These are phyloP conservation scores for Elsinoe fawcettii DNA, from an alignment of 2,329 filamentous ascomycete genomes.

Conservation along the genomic window DNA sequence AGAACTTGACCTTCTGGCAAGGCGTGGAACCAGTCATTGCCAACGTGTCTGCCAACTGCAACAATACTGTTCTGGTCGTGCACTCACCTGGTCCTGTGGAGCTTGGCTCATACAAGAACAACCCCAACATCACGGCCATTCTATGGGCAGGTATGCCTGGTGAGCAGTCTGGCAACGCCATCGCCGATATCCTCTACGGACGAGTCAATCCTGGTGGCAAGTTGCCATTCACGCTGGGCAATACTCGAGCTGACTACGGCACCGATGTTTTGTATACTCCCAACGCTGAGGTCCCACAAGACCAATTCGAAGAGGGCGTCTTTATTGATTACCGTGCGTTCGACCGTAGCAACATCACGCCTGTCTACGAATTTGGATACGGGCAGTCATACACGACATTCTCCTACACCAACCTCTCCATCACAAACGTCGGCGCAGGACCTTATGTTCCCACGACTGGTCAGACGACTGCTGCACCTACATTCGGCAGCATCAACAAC, in stretches of 20 bases:
- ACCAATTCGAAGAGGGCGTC: conserved; percentile 66
- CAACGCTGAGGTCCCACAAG: conserved; percentile 64
- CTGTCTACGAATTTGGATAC: conserved; percentile 73
- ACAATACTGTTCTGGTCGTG: conserved; percentile 82
- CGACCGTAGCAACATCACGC: conserved; percentile 45
- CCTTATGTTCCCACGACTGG: conserved; percentile 56
- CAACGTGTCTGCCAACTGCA: conserved; percentile 64
- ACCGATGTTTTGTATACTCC: conserved; percentile 55
- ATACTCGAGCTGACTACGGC: conserved; percentile 57
- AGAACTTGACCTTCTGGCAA: conserved; percentile 41
- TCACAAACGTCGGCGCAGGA: conserved; percentile 41
- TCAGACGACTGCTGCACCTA: conserved; percentile 55
- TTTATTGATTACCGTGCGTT: conserved; percentile 79
- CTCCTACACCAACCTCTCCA: conserved; percentile 58
- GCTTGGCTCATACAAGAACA: conserved; percentile 62
- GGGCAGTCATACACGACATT: conserved; percentile 78
- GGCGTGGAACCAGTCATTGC: conserved; percentile 51
- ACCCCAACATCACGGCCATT: conserved; percentile 70
- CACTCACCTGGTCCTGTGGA: conserved; percentile 75
- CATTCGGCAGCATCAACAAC: conserved; percentile 56
- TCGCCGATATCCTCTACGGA: conserved; percentile 71
- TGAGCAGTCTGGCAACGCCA: conserved; percentile 69
- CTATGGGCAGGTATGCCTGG: conserved; percentile 71
- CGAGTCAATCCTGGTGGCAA: conserved; percentile 65
- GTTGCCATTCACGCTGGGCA: conserved; percentile 70